Evolutionary conservation across 2,329 filamentous ascomycete genomes (phyloP), one percentile per base, ranked within the genome.

Genomic region (Trichothecium sympodiale): DNA sequence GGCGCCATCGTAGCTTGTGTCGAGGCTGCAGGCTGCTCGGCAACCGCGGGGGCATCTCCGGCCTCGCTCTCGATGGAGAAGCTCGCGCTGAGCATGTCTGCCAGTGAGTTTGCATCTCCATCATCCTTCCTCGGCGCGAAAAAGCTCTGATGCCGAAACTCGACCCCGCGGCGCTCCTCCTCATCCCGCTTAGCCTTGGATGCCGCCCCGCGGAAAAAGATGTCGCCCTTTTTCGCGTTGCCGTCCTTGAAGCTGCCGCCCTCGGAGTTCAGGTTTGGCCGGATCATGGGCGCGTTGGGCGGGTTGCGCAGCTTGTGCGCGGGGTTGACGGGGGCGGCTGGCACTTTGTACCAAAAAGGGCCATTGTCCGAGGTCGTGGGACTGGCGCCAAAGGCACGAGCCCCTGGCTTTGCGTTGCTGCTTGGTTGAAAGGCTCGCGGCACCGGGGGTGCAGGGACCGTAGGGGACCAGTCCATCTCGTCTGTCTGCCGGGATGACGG

Each of bases 391-490:
- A 73, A 73, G 2, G 59, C 16, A 15, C 33, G 16, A 8, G 17
- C 8, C n/a, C 4, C 15, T 9, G 28, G 16, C 20, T 32, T 14
- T 51, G 7, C 60, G 47, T 30, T 62, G 59, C 31, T 60, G 58
- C 40, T 55, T 65, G 56, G 40, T 62, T 66, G 49, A 77, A 77
- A 8, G 9, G 38, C 38, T 10, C 38, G 34, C 2, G 34, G 38
- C 12, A 36, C 10, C 10, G 20, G 34, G 6, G 29, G 8, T 17
- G 29, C 13, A 13, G 31, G n/a, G 8, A n/a, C 34, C 15, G 74
- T 75, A 1, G 79, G 78, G 3, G 77, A 72, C 76, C 81, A 85
- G 48, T 87, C 83, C 83, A 88, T 87, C 37, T 71, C 69, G 28
- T 80, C 72, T 1, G 60, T 61, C 38, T 68, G 28, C 18, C 29